A percentile compares a stretch with the other conserved stretches of the same genome.
These are phyloP conservation scores for Alternaria hordeiaustralica DNA, from an alignment of 2,329 filamentous ascomycete species.

Conservation along the genomic window DNA sequence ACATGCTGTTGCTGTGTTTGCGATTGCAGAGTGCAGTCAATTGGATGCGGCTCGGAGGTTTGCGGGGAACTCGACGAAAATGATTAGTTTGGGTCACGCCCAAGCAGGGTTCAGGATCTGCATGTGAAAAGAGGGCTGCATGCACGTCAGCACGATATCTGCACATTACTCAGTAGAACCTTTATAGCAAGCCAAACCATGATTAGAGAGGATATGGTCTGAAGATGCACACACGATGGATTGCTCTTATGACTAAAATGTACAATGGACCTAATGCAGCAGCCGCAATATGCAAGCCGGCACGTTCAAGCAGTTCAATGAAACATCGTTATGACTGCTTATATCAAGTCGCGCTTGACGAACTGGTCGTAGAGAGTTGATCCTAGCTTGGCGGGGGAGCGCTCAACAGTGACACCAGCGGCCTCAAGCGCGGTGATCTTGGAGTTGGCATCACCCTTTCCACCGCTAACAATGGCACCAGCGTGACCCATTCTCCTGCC, in stretches of 20 bases:
- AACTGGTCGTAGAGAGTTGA: constrained; percentile 96
- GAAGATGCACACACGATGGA: constrained; percentile 14
- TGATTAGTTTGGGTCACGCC: constrained; percentile 30
- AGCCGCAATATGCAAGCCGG: constrained; percentile 26
- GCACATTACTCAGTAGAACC: not conserved
- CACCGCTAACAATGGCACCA: constrained; percentile 95
- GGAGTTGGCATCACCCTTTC: constrained; percentile 96
- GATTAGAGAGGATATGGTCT: not conserved
- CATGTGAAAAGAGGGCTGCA: constrained; percentile 13
- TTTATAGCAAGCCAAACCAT: not conserved
- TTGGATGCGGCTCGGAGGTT: constrained; percentile 16
- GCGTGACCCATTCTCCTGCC: constrained; percentile 98
- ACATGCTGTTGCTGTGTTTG: constrained; percentile 28
- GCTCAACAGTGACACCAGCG: constrained; percentile 95
- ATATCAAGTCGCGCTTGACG: constrained; percentile 93
- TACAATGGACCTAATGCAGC: constrained; percentile 38
- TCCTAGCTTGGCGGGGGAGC: constrained; percentile 78
- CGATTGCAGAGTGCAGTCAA: constrained; percentile 2
- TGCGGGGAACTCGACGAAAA: constrained; percentile 32
- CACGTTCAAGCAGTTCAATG: constrained; percentile 23
- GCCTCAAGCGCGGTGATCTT: constrained; percentile 95
- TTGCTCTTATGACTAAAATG: constrained; percentile 47
- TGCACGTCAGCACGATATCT: not conserved
- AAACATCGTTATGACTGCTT: constrained; percentile 49
- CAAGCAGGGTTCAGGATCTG: constrained; percentile 5